These are phyloP conservation scores for Schwanniomyces vanrijiae DNA, from an alignment of 805 yeast species.

Conservation along the genomic window DNA sequence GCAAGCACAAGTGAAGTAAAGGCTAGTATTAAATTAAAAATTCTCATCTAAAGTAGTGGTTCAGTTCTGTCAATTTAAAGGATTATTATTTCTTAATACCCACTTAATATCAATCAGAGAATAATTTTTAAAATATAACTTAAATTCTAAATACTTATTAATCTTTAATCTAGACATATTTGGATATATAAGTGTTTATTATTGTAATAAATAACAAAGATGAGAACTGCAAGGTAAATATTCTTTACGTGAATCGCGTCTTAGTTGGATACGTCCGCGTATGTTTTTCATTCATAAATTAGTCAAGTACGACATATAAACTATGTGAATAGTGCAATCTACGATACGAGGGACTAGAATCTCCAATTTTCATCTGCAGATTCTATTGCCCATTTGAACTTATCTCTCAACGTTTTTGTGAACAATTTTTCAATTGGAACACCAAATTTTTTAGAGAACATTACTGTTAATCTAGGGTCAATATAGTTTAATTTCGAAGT, in stretches of 20 bases:
- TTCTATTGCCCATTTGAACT: conserved; percentile 95
- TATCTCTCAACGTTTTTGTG: conserved; percentile 87
- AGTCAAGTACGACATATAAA: background rate
- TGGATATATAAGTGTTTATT: background rate
- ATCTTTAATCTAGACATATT: background rate
- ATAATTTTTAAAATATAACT: too few relatives aligned
- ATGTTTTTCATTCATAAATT: background rate
- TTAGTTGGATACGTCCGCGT: background rate
- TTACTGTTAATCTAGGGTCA: conserved; percentile 88
- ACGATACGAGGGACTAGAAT: conserved; percentile 41
- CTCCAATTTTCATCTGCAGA: conserved; percentile 86
- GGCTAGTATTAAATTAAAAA: background rate
- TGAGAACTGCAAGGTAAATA: background rate
- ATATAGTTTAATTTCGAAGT: conserved; percentile 94
- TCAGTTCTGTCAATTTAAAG: background rate
- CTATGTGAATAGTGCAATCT: background rate
- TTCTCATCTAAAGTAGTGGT: too few relatives aligned
- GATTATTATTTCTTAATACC: background rate
- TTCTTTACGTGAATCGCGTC: conserved; percentile 6
- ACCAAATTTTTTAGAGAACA: conserved; percentile 78
- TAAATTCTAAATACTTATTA: background rate
- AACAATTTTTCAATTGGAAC: conserved; percentile 93
- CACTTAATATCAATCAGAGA: background rate
- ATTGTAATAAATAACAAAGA: background rate
- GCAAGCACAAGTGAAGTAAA: background rate